A percentile compares a stretch with the other conserved stretches of the same genome.
phyloP scores from a whole-genome alignment of 768 basidiomycete genomes.

The Suillus cothurnatus region DNA sequence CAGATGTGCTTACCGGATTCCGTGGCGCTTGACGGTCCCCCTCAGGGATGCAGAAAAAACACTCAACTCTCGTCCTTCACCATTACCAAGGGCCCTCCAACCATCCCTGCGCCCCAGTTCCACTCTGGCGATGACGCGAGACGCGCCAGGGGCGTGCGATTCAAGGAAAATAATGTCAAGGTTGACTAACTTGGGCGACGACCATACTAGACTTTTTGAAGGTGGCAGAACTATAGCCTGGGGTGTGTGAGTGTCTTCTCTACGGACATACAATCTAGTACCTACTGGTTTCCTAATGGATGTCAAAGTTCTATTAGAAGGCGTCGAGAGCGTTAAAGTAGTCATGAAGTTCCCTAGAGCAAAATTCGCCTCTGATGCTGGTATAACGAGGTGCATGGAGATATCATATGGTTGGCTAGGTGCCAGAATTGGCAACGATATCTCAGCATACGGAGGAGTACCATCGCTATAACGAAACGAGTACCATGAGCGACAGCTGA shows the following conservation, averaged over 20 bases:
- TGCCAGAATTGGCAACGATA: conserved; percentile 51
- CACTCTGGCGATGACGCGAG: conserved; percentile 57
- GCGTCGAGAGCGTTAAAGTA: conserved; percentile 57
- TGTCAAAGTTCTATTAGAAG: conserved; percentile 63
- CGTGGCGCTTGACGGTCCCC: conserved; percentile 65
- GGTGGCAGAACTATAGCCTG: conserved; percentile 64
- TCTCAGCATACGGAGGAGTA: conserved; percentile 60
- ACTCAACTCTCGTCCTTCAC: conserved; percentile 73
- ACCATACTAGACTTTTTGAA: conserved; percentile 34
- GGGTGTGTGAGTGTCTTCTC: conserved; percentile 15
- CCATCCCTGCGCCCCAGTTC: conserved; percentile 73
- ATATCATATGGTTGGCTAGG: conserved; percentile 75
- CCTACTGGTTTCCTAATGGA: conserved; percentile 68
- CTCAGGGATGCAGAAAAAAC: conserved; percentile 61
- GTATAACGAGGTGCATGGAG: conserved; percentile 65
- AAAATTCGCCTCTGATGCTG: conserved; percentile 65
- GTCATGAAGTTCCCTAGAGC: conserved; percentile 88
- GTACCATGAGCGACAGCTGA: background rate
- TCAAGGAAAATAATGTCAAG: conserved; percentile 61
- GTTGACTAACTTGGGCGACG: conserved; percentile 42
- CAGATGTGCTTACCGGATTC: conserved; percentile 60
- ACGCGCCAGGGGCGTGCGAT: conserved; percentile 50
- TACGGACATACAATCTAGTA: conserved; percentile 12
- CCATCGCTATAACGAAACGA: conserved; percentile 52
- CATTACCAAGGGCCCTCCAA: conserved; percentile 71